phyloP scores from a whole-genome alignment of 495 filamentous ascomycete species.

The Parmelia sp. region DNA sequence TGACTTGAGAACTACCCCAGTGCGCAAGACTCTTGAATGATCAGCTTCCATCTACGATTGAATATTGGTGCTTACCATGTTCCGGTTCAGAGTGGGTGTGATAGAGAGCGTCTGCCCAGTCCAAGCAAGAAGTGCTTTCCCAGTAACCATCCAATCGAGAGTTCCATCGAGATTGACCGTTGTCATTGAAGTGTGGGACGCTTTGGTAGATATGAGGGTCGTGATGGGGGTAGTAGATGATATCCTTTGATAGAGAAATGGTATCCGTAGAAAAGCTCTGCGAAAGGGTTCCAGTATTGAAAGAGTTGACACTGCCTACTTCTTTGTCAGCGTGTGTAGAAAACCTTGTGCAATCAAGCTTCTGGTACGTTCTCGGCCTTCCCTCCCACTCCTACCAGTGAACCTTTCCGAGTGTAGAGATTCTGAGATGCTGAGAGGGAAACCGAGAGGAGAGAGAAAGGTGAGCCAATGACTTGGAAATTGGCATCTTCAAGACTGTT shows the following conservation, averaged over 20 bases:
- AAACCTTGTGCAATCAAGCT: neutral
- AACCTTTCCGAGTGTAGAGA: conserved; percentile 84
- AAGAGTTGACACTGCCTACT: conserved; percentile 71
- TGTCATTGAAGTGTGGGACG: conserved; percentile 73
- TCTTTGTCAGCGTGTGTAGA: neutral
- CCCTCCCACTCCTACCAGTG: conserved; percentile 81
- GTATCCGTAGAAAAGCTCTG: conserved; percentile 70
- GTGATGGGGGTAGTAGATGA: conserved; percentile 79
- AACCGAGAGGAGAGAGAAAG: conserved; percentile 88
- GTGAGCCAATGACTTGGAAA: conserved; percentile 85
- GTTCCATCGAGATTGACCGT: conserved; percentile 86
- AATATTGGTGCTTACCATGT: conserved; percentile 47
- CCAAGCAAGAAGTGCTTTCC: conserved; percentile 85
- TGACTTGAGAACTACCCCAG: conserved; percentile 85
- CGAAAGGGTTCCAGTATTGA: conserved; percentile 78
- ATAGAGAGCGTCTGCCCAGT: conserved; percentile 80
- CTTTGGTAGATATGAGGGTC: conserved; percentile 79
- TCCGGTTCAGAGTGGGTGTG: conserved; percentile 64
- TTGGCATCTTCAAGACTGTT: conserved; percentile 61
- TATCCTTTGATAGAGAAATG: conserved; percentile 89
- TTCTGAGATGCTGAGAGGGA: conserved; percentile 87
- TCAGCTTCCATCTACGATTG: conserved; percentile 35
- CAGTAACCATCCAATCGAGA: conserved; percentile 90
- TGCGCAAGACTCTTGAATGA: conserved; percentile 62
- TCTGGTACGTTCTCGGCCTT: conserved; percentile 76